Conservation (phyloP, 768 basidiomycete species). For the Calocybe indica region DNA sequence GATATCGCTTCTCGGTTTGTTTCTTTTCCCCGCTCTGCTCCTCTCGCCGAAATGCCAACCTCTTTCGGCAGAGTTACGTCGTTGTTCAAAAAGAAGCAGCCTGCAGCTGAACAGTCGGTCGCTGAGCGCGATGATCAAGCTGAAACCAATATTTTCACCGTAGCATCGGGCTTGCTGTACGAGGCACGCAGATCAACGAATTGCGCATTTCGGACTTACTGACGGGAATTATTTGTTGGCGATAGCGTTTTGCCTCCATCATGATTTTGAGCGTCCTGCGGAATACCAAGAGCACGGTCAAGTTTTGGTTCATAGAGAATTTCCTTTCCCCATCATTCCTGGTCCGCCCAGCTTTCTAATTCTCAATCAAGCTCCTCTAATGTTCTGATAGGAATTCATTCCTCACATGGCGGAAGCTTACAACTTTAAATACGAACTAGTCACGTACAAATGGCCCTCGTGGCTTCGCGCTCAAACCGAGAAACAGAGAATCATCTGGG, state of each 20-base stretch:
- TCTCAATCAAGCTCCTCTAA: neutral
- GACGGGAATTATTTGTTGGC: neutral
- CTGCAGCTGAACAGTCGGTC: constrained; percentile 11
- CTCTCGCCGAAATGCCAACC: neutral
- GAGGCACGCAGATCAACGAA: constrained; percentile 51
- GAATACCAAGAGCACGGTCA: constrained; percentile 91
- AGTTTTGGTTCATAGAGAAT: constrained; percentile 99
- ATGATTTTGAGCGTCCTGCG: constrained; percentile 96
- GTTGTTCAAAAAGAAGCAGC: constrained; percentile 31
- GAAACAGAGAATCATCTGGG: constrained; percentile 99
- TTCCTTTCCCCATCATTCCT: constrained; percentile 97
- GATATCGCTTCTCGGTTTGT: constrained; percentile 48
- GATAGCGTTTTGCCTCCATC: constrained; percentile 91
- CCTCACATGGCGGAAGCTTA: constrained; percentile 90
- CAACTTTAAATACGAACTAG: constrained; percentile 92
- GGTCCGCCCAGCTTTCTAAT: constrained; percentile 34
- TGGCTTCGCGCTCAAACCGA: constrained; percentile 97
- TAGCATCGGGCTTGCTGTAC: constrained; percentile 93
- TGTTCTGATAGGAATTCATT: constrained; percentile 71
- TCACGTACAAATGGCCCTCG: constrained; percentile 99
- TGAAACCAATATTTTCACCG: constrained; percentile 98
- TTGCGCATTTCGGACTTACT: neutral
- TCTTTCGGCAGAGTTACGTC: constrained; percentile 33
- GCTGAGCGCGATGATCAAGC: constrained; percentile 45
- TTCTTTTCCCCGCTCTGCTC: constrained; percentile 1